A percentile compares a stretch with the other conserved stretches of the same genome.
Conservation (phyloP, 2,329 filamentous ascomycete genomes). For the Herpotrichia juniperi region DNA sequence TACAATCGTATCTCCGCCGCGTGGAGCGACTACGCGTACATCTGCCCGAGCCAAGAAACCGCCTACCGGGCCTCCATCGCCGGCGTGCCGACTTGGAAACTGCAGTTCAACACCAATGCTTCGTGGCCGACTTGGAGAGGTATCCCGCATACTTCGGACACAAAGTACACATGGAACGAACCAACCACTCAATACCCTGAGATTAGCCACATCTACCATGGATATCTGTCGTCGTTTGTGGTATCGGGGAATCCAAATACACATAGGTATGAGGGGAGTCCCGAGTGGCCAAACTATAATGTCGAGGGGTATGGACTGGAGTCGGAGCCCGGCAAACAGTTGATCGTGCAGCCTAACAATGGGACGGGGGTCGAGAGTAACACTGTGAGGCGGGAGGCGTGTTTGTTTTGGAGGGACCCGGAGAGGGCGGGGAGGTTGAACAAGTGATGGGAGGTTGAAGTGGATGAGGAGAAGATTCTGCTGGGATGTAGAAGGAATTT, state of each 20-base stretch:
- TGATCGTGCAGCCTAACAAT: conserved; percentile 26
- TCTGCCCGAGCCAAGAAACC: conserved; percentile 43
- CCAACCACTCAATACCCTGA: conserved; percentile 32
- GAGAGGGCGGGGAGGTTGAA: conserved; percentile 34
- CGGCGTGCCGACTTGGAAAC: conserved; percentile 38
- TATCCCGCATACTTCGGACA: conserved; percentile 40
- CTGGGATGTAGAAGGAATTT: too few relatives aligned
- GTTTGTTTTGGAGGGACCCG: conserved; percentile 40
- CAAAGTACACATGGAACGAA: conserved; percentile 36
- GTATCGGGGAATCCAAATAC: conserved; percentile 43
- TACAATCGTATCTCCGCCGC: conserved; percentile 54
- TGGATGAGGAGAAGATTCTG: too few relatives aligned
- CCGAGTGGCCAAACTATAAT: conserved; percentile 39
- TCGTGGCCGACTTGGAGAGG: conserved; percentile 29
- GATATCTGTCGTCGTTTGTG: conserved; percentile 44
- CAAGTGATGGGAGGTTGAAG: too few relatives aligned
- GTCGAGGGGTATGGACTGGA: conserved; percentile 4
- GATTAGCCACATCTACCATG: conserved; percentile 38
- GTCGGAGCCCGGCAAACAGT: conserved; percentile 16
- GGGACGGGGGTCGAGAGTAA: conserved; percentile 34
- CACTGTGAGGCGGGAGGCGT: conserved; percentile 34
- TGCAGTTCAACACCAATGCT: conserved; percentile 43
- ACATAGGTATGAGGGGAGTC: conserved; percentile 23
- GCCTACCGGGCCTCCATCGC: conserved; percentile 29
- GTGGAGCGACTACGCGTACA: conserved; percentile 44